These are phyloP conservation scores for Cryptococcus depauperatus DNA, from an alignment of 1,284 basidiomycete genomes.

Conservation along the genomic window DNA sequence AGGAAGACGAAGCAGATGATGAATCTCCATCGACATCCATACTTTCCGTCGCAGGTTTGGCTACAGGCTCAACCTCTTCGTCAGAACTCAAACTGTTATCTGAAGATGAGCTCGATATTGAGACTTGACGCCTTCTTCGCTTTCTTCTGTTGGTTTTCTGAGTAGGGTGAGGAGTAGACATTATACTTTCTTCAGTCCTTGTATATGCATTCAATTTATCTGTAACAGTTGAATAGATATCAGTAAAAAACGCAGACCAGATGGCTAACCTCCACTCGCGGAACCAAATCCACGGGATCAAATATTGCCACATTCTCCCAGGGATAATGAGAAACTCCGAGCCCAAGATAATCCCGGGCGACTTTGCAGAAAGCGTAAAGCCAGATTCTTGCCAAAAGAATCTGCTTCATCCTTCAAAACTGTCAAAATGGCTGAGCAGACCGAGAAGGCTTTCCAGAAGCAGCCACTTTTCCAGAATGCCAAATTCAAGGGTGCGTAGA, in stretches of 20 bases:
- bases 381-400: too few species aligned
- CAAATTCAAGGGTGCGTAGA: constrained; percentile 75
- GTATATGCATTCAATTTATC: not conserved
- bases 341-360: too few species aligned
- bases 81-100: constrained; percentile 16
- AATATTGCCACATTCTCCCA: too few species aligned
- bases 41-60: not conserved
- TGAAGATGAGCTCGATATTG: constrained; percentile 24
- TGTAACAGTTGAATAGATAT: too few species aligned
- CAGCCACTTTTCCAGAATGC: constrained; percentile 97
- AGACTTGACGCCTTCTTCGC: constrained; percentile 32
- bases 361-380: too few species aligned
- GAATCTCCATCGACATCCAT: constrained; percentile 22
- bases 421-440: constrained; percentile 52
- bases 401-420: constrained; percentile 18
- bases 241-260: not conserved
- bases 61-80: constrained; percentile 14
- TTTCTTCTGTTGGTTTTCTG: constrained; percentile 18
- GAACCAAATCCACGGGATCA: constrained; percentile 2
- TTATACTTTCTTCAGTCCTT: not conserved
- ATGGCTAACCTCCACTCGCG: not conserved
- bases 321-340: too few species aligned
- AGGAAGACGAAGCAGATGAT: constrained; percentile 12
- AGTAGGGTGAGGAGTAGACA: constrained; percentile 8
- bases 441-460: constrained; percentile 94